These are phyloP conservation scores for Jackrogersella multiformis DNA, from an alignment of 495 filamentous ascomycete genomes.

Conservation along the genomic window DNA sequence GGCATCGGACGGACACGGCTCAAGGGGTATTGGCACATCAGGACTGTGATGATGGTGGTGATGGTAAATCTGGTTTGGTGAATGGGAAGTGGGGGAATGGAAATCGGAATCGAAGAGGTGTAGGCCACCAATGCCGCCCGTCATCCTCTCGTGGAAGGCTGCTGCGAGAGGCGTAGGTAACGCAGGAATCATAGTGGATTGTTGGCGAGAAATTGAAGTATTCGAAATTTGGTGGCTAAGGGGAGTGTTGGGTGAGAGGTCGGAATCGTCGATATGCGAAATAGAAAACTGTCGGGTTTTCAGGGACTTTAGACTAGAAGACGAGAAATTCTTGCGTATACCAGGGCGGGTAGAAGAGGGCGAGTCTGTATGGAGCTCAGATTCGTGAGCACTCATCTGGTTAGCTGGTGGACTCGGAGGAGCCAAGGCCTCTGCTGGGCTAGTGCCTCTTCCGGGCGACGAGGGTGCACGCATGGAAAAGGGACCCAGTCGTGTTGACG, in stretches of 20 bases:
- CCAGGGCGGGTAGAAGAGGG: conserved; percentile 55
- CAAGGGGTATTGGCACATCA: conserved; percentile 75
- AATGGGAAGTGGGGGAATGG: conserved; percentile 74
- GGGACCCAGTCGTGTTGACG: conserved; percentile 45
- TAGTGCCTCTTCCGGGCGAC: conserved; percentile 42
- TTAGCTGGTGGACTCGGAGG: conserved; percentile 41
- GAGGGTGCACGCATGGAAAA: conserved; percentile 49
- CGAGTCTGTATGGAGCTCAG: conserved; percentile 51
- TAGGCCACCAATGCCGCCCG: conserved; percentile 69
- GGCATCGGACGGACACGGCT: conserved; percentile 88
- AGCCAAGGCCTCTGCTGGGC: conserved; percentile 44
- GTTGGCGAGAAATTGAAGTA: conserved; percentile 55
- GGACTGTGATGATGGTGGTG: conserved; percentile 38
- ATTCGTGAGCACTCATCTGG: conserved; percentile 21
- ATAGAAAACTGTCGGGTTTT: conserved; percentile 79
- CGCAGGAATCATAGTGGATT: conserved; percentile 63
- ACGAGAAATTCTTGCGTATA: conserved; percentile 81
- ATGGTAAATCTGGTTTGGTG: conserved; percentile 64
- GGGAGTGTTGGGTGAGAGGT: conserved; percentile 78
- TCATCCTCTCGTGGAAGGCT: conserved; percentile 61
- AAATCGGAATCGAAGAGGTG: conserved; percentile 88
- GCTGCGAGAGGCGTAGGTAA: conserved; percentile 73
- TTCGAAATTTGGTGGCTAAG: conserved; percentile 70
- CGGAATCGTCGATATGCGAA: conserved; percentile 73
- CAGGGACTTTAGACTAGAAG: conserved; percentile 75